Base-by-base conservation (phyloP, 352 stramenopile genomes). In the Phytopythium delawarense region DNA sequence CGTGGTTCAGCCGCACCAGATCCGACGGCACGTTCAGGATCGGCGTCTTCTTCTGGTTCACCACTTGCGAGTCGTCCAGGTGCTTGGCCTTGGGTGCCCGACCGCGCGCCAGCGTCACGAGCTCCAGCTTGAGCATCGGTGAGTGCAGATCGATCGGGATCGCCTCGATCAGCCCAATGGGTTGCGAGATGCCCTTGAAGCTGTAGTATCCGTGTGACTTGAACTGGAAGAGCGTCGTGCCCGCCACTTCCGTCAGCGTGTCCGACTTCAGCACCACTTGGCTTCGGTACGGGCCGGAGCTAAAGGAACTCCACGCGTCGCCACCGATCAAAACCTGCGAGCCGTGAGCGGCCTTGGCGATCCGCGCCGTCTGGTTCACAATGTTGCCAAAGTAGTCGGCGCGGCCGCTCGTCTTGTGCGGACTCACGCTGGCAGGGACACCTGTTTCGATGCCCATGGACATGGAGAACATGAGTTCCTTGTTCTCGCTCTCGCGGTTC, bases 371-470 rank as follows among this genome's bases (percentile, higher is more conserved):
- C 65, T 94, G 84, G 64, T 96, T 96, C 59, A 96, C 87, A 62
- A 96, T 94, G 67, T 94, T 94, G 51, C 87, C 87, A 51, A 96
- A 96, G 69, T 96, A 96, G 66, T 96, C 87, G 12, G 87, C 87
- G 20, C 87, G 84, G 20, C 87, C 87, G 63, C 85, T 96, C 15
- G 87, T 94, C 63, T 94, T 96, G 72, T 96, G 87, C 8, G 87
- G 87, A 59, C 83, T 93, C 64, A 96, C 85, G 69, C 84, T 93
- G 8, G 86, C 85, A 4, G 87, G 87, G 20, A 92, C 68, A 18
- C 87, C 87, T 4, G 81, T 92, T 59, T 96, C 87, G 32, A 94
- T 84, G 12, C 87, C 87, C 80, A 96, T 96, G 0, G 84, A 93
- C 78, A 96, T 96, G 13, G 79, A 89, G 58, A 96, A 94, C 60